Conservation (phyloP, 208 protist species). For the Angomonas deanei region DNA sequence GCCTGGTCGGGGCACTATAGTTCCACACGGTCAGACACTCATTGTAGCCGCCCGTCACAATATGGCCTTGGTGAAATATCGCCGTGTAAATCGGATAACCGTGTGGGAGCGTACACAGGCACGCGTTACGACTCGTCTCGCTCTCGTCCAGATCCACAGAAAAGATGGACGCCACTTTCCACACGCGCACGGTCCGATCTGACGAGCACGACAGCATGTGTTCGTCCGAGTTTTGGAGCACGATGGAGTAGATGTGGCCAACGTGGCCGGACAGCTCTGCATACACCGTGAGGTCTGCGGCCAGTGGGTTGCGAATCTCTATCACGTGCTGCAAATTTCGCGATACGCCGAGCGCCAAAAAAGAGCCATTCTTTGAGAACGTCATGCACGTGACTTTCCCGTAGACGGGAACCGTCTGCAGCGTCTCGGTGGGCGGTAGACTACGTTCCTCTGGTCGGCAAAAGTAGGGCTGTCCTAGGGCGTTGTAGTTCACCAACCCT, state of each 20-base stretch:
- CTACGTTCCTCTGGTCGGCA: slow-evolving; percentile 52
- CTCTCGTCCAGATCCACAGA: not conserved
- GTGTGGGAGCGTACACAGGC: slow-evolving; percentile 53
- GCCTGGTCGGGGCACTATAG: slow-evolving; percentile 23
- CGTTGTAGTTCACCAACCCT: slow-evolving; percentile 15
- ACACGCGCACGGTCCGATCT: slow-evolving; percentile 69
- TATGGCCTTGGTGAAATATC: slow-evolving; percentile 64
- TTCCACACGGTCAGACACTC: slow-evolving; percentile 49
- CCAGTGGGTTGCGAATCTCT: slow-evolving; percentile 41
- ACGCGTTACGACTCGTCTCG: slow-evolving; percentile 3
- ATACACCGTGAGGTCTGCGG: slow-evolving; percentile 27
- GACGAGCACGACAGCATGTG: slow-evolving; percentile 65
- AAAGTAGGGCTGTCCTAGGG: slow-evolving; percentile 30
- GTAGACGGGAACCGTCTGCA: slow-evolving; percentile 44
- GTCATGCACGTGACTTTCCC: slow-evolving; percentile 56
- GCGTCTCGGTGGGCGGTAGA: slow-evolving; percentile 34
- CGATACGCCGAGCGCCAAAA: slow-evolving; percentile 60
- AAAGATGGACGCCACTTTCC: slow-evolving; percentile 13
- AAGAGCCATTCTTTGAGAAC: slow-evolving; percentile 30
- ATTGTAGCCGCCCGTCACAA: slow-evolving; percentile 76
- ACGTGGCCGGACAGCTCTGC: slow-evolving; percentile 43
- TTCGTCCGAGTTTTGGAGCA: slow-evolving; percentile 38
- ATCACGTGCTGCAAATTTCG: slow-evolving; percentile 52
- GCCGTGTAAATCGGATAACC: slow-evolving; percentile 61
- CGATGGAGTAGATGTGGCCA: slow-evolving; percentile 57